Evolutionary conservation across 2,329 filamentous ascomycete genomes (phyloP).

Genomic region (Colletotrichum sansevieriae): DNA sequence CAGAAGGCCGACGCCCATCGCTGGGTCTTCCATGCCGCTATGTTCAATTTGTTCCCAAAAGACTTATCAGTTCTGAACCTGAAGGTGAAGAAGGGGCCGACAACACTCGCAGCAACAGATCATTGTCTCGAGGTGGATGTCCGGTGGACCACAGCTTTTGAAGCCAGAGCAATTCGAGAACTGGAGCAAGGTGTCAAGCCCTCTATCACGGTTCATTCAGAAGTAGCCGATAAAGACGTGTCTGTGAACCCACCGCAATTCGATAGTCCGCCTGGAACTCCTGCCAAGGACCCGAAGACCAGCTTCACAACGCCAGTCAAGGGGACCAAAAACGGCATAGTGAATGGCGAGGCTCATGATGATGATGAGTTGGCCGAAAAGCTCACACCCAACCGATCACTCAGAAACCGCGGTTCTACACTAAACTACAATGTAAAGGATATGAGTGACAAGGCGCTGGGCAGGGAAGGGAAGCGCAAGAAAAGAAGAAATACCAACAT

Average conservation of each 20-base stretch:
- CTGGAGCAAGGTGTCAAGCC: conserved; percentile 59
- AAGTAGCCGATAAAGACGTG: conserved; percentile 1
- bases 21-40: conserved; percentile 58
- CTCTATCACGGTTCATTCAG: conserved; percentile 55
- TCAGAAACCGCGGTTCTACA: conserved; percentile 60
- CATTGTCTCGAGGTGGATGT: conserved; percentile 64
- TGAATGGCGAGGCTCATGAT: conserved; percentile 49
- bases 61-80: conserved; percentile 49
- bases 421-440: conserved; percentile 72
- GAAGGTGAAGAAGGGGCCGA: conserved; percentile 52
- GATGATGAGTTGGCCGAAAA: conserved; percentile 62
- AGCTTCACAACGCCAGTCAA: conserved; percentile 25
- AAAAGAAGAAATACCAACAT: conserved; percentile 46
- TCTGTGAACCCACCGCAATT: background rate
- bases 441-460: conserved; percentile 69
- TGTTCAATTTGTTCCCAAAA: conserved; percentile 57
- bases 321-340: conserved; percentile 35
- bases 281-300: background rate
- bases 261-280: conserved; percentile 11
- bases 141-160: conserved; percentile 59
- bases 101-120: conserved; percentile 52
- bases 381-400: conserved; percentile 64
- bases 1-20: conserved; percentile 42
- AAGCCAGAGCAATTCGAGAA: conserved; percentile 47
- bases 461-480: conserved; percentile 63